Evolutionary conservation across 192 early-diverging fungal species (phyloP).

Genomic region (Coemansia sp.): DNA sequence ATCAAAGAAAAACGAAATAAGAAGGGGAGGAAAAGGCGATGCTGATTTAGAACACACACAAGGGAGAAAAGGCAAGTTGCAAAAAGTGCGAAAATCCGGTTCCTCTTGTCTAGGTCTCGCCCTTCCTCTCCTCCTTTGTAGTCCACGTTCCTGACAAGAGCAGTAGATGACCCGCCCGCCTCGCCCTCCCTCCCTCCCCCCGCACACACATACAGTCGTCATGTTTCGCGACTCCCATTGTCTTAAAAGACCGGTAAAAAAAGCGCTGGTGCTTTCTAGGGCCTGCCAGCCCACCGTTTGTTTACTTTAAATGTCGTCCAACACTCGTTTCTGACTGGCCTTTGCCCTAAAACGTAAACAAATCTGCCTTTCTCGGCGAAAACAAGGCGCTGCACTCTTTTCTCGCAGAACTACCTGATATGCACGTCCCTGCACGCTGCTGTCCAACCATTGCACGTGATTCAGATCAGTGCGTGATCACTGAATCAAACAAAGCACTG

Average conservation of each 20-base stretch:
- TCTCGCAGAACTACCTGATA: not conserved
- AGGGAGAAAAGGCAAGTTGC: not conserved
- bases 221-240: not conserved
- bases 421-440: not conserved
- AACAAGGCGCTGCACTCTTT: slow-evolving; percentile 3
- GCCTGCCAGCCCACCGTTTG: not conserved
- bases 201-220: not conserved
- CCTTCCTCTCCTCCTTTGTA: not conserved
- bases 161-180: slow-evolving; percentile 9
- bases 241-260: not conserved
- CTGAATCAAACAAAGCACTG: too few relatives aligned
- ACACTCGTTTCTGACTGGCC: not conserved
- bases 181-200: not conserved
- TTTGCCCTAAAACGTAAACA: slow-evolving; percentile 9
- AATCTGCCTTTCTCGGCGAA: not conserved
- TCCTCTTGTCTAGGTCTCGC: slow-evolving; percentile 1
- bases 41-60: not conserved
- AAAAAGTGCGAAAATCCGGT: slow-evolving; percentile 10
- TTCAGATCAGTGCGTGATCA: not conserved
- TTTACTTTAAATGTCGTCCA: not conserved
- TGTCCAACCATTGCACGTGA: slow-evolving; percentile 10
- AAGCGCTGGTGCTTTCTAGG: not conserved
- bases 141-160: slow-evolving; percentile 7
- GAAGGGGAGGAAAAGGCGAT: not conserved
- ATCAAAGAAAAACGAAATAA: slow-evolving; percentile 3